Evolutionary conservation across 2,329 filamentous ascomycete genomes (phyloP), one percentile per base, ranked within the genome.

Genomic region (Colletotrichum cuscutae): DNA sequence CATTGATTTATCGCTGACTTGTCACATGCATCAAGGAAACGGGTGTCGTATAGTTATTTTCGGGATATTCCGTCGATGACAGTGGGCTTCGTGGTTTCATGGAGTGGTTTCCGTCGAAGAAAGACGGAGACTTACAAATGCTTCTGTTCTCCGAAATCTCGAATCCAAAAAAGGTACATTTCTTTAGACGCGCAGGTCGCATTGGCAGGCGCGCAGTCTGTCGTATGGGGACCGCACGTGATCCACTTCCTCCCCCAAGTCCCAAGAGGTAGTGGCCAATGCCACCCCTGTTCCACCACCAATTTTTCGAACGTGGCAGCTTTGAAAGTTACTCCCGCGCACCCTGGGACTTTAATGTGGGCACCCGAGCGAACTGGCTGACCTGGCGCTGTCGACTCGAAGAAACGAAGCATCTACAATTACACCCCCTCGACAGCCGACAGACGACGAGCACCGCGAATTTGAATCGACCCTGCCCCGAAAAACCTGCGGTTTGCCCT

Each of bases 231-330:
- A 22, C 59, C 32, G 54, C 71, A 73, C 71, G 71, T 73, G 71
- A 73, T 68, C 66, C 71, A 58, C 66, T n/a, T 19, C 7, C 6
- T 26, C 22, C 35, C 46, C 32, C 15, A 19, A 19, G 37, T 42
- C 6, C 37, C 6, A 42, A 61, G 32, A 42, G 56, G 32, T 3
- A n/a, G 35, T 32, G 52, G 24, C 26, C 42, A 28, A 26, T 65
- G 71, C 72, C 71, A 76, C 77, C 81, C 81, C 78, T 81, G 79
- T 63, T 9, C 77, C 13, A 26, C 67, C 24, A 73, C 72, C 77
- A 78, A 78, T 79, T 84, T 82, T 82, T 83, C 78, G 84, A 88
- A 88, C 86, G 87, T 88, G 86, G 87, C 87, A 88, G 83, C 84
- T 88, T 87, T 26, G 52, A 28, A 22, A 53, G 42, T 49, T 46